A percentile compares a stretch with the other conserved stretches of the same genome.
Conservation (phyloP, 2,329 filamentous ascomycete species). For the Ophiostoma novo-ulmi region DNA sequence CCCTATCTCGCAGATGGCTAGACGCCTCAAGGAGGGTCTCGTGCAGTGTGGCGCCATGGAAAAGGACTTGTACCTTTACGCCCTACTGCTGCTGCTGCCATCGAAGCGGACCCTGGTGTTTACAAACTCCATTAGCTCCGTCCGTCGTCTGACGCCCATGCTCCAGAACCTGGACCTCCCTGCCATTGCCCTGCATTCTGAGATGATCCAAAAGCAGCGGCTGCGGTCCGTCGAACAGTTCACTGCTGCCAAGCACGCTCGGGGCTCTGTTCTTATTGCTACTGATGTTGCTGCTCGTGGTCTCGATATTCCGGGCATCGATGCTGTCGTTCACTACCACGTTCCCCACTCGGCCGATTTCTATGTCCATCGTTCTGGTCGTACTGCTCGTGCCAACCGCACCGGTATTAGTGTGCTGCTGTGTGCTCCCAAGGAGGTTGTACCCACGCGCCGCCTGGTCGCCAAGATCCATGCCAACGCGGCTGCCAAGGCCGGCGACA, state of each 20-base stretch:
- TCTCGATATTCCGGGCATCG: slow-evolving; percentile 85
- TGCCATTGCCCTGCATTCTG: slow-evolving; percentile 76
- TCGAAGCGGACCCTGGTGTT: slow-evolving; percentile 81
- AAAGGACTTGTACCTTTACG: slow-evolving; percentile 94
- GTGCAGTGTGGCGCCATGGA: slow-evolving; percentile 90
- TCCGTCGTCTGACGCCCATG: slow-evolving; percentile 77
- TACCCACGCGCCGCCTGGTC: slow-evolving; percentile 74
- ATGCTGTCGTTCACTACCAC: slow-evolving; percentile 92
- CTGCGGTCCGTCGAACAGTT: slow-evolving; percentile 91
- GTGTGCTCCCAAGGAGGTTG: slow-evolving; percentile 85
- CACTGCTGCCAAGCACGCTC: slow-evolving; percentile 53
- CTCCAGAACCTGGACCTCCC: slow-evolving; percentile 76
- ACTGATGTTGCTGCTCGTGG: slow-evolving; percentile 92
- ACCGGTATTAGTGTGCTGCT: slow-evolving; percentile 79
- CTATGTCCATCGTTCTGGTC: slow-evolving; percentile 92
- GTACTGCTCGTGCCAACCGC: slow-evolving; percentile 78
- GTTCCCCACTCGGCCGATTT: slow-evolving; percentile 85
- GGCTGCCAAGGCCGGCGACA: slow-evolving; percentile 41
- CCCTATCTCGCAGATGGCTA: slow-evolving; percentile 81
- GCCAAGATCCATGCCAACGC: slow-evolving; percentile 72
- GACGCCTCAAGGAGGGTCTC: slow-evolving; percentile 77
- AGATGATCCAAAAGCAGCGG: slow-evolving; percentile 93
- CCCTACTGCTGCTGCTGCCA: slow-evolving; percentile 75
- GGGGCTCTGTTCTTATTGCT: slow-evolving; percentile 68
- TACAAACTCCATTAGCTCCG: slow-evolving; percentile 91